Conservation (phyloP, 768 basidiomycete species). For the Exsudoporus frostii region DNA sequence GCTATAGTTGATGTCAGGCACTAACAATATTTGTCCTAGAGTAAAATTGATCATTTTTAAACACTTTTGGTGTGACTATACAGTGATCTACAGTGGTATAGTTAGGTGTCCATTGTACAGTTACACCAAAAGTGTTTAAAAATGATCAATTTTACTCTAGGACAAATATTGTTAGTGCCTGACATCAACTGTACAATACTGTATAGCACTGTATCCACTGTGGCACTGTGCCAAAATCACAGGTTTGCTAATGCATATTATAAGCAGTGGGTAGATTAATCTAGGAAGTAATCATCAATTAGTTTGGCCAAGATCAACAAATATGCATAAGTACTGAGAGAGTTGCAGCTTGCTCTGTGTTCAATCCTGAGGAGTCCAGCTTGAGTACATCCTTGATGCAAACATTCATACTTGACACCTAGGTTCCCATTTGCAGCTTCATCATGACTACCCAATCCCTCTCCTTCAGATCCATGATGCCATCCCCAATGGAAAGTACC, state of each 20-base stretch:
- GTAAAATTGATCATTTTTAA: no score
- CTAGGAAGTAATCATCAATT: constrained; percentile 30
- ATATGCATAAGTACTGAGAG: constrained; percentile 50
- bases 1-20: no score
- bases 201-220: no score
- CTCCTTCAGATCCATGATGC: constrained; percentile 43
- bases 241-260: constrained; percentile 45
- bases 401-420: constrained; percentile 59
- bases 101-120: no score
- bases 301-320: not conserved
- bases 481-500: constrained; percentile 58
- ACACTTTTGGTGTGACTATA: no score
- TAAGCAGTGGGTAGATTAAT: constrained; percentile 85
- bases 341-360: constrained; percentile 68
- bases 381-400: constrained; percentile 54
- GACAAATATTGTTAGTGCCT: no score
- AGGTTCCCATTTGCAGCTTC: constrained; percentile 71
- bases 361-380: constrained; percentile 50
- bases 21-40: no score
- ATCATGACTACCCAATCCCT: constrained; percentile 77
- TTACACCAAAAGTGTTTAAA: no score
- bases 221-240: no score
- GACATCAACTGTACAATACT: no score
- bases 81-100: no score
- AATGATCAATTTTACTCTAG: no score